Percentiles rank a stretch among this genome's conserved stretches.
Conservation (phyloP, 345 rosid genomes). For the Brassica cretica region DNA sequence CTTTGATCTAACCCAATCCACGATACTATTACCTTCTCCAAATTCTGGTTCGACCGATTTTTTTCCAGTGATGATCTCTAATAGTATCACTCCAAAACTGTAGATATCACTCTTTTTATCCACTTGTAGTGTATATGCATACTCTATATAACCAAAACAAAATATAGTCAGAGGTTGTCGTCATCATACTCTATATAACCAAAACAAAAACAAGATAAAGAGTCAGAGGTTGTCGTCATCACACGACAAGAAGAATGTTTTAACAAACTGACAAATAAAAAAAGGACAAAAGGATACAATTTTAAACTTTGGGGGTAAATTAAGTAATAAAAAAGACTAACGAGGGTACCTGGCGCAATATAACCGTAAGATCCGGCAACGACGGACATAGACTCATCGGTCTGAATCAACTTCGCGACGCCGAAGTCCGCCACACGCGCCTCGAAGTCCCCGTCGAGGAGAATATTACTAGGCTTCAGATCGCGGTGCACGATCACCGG, state of each 20-base stretch:
- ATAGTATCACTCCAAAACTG: conserved; percentile 85
- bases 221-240: conserved; percentile 26
- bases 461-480: conserved; percentile 86
- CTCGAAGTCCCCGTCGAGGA: conserved; percentile 87
- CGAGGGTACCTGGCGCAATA: conserved; percentile 87
- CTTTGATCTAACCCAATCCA: conserved; percentile 90
- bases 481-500: conserved; percentile 98
- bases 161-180: conserved; percentile 21
- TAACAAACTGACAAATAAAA: conserved; percentile 11
- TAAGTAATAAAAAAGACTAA: background rate
- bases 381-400: conserved; percentile 98
- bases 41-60: conserved; percentile 84
- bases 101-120: conserved; percentile 97
- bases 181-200: background rate
- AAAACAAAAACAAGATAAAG: background rate
- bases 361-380: conserved; percentile 99
- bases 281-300: background rate
- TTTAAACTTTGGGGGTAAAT: background rate
- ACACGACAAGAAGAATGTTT: conserved; percentile 28
- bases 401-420: conserved; percentile 82
- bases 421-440: conserved; percentile 99
- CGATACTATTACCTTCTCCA: conserved; percentile 94
- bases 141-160: conserved; percentile 48
- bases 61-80: conserved; percentile 80
- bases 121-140: conserved; percentile 91